Evolutionary conservation across 768 basidiomycete genomes (phyloP), one percentile per base, ranked within the genome.

Genomic region (Pleurotus platypus): DNA sequence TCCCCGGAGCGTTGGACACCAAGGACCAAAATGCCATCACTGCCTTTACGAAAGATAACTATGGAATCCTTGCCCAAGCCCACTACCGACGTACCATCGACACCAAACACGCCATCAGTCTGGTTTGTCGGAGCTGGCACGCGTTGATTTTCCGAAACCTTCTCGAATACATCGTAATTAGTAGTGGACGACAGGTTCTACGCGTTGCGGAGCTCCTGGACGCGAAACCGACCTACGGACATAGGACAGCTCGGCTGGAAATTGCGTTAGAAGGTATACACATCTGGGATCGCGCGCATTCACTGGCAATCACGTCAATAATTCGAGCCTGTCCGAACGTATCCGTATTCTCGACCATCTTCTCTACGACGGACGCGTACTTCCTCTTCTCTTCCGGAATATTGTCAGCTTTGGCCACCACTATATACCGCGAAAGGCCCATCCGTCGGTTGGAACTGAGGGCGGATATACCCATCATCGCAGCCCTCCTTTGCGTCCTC

Each of bases 371-470:
- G 15, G 57, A 59, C 49, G 58, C 64, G 7, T 55, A 51, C 11
- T 22, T 47, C 5, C 58, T 65, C 47, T 59, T 57, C 13, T 45
- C 55, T 35, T 38, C 49, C 1, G 37, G 37, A 11, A 18, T 63
- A 16, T 30, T 63, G 18, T 38, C 45, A 5, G 38, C 46, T 26
- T 60, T 64, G 8, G 46, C 37, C 7, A 30, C 22, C 13, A 59
- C 48, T 18, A 22, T 51, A 18, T 26, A 40, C 4, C 61, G 62
- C 37, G 20, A 46, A 39, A 40, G 48, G 35, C 49, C 49, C 22
- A 56, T 69, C 39, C 66, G 59, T 42, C 60, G 68, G 48, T 46
- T 69, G 18, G 68, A 69, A 49, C 46, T 65, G 20, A 64, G 55
- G 40, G 51, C 51, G 1, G 58, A 61, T 51, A 22, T 49, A 15